phyloP scores from a whole-genome alignment of 441 rosid species.

The Rhodomyrtus psidioides region DNA sequence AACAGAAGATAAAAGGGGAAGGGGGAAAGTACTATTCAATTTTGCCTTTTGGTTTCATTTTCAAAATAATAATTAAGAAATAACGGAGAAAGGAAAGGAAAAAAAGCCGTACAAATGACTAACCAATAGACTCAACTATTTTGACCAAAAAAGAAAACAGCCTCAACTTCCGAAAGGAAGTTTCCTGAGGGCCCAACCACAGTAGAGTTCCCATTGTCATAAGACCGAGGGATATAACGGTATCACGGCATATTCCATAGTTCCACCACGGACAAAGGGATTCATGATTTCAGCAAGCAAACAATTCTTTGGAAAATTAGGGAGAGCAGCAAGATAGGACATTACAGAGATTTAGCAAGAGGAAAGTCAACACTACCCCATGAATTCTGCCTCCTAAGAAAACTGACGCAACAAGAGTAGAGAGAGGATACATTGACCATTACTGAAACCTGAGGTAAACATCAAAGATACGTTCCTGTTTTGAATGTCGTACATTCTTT shows the following conservation, averaged over 20 bases:
- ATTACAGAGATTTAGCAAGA: not conserved
- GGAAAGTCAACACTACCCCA: not conserved
- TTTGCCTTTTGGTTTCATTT: not conserved
- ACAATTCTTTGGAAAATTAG: not conserved
- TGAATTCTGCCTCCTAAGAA: not conserved
- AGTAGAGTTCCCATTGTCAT: not conserved
- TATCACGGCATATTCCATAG: not conserved
- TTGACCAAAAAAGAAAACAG: not conserved
- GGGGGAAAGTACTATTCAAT: not conserved
- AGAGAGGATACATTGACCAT: too few species aligned
- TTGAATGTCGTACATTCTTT: too few species aligned
- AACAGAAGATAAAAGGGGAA: not conserved
- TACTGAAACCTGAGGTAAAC: too few species aligned
- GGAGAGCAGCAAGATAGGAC: not conserved
- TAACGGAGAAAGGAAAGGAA: not conserved
- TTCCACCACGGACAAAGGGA: not conserved
- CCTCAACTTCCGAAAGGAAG: not conserved
- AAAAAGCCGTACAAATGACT: not conserved
- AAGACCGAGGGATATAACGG: not conserved
- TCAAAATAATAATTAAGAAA: not conserved
- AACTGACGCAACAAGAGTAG: not conserved
- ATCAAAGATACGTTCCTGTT: too few species aligned
- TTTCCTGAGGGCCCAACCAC: not conserved
- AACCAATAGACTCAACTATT: not conserved
- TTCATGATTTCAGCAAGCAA: not conserved